These are phyloP conservation scores for Leccinum uliginosum DNA, from an alignment of 768 basidiomycete species.

Conservation along the genomic window DNA sequence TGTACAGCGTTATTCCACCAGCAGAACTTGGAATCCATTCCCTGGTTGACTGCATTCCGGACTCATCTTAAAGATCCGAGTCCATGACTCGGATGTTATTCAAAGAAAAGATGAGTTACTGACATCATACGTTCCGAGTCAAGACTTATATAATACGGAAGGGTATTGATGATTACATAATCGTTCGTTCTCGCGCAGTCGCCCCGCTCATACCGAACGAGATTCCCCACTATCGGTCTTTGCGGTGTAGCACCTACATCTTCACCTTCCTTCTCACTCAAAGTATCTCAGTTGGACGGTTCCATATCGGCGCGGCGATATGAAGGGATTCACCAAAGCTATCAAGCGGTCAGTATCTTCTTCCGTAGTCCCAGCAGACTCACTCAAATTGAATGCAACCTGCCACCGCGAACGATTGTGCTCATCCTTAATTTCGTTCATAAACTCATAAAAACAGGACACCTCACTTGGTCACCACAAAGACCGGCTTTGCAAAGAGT, in stretches of 20 bases:
- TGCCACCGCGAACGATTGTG: slow-evolving; percentile 5
- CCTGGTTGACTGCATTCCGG: background rate
- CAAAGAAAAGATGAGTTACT: background rate
- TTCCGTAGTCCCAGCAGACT: background rate
- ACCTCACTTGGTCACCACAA: slow-evolving; percentile 83
- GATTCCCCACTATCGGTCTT: background rate
- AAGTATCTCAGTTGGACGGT: background rate
- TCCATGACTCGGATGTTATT: background rate
- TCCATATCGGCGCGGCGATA: slow-evolving; percentile 29
- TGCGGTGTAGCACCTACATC: background rate
- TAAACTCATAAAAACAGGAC: slow-evolving; percentile 48
- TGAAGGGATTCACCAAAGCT: slow-evolving; percentile 84
- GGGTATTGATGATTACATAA: slow-evolving; percentile 19
- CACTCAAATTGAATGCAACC: background rate
- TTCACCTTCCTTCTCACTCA: background rate
- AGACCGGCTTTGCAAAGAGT: slow-evolving; percentile 94
- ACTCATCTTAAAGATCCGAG: background rate
- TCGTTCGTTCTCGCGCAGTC: slow-evolving; percentile 1
- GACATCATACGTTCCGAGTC: too few species aligned
- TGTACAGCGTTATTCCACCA: background rate
- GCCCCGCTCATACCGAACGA: background rate
- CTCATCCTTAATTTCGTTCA: slow-evolving; percentile 2
- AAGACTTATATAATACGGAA: too few species aligned
- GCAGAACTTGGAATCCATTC: background rate
- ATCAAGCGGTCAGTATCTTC: slow-evolving; percentile 57